Evolutionary conservation across 73 alveolate genomes (phyloP).

Genomic region (Symbiodinium pilosum): DNA sequence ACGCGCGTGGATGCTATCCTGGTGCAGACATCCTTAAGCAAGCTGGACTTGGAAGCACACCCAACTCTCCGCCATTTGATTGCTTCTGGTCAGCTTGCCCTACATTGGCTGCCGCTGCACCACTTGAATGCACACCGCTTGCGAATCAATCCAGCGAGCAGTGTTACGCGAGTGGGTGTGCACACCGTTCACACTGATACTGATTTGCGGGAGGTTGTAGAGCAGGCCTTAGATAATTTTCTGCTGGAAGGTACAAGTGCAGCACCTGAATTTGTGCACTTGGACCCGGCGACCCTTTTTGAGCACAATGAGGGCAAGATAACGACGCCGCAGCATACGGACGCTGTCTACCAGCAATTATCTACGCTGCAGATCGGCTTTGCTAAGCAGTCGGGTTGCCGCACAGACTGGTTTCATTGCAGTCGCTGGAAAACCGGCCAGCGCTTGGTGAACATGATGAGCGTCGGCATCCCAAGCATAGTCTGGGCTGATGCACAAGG

Average conservation of each 20-base stretch:
- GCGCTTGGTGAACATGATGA: conserved; percentile 84
- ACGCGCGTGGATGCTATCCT: conserved; percentile 46
- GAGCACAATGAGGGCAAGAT: conserved; percentile 82
- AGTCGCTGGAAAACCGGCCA: conserved; percentile 88
- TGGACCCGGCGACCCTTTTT: conserved; percentile 51
- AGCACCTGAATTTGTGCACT: conserved; percentile 38
- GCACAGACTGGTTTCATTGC: conserved; percentile 56
- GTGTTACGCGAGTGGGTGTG: conserved; percentile 46
- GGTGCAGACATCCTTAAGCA: conserved; percentile 52
- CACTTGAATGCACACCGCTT: conserved; percentile 39
- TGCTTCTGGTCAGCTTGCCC: neutral
- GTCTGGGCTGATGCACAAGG: conserved; percentile 86
- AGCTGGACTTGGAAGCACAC: conserved; percentile 37
- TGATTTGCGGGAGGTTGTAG: conserved; percentile 3
- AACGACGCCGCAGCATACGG: conserved; percentile 87
- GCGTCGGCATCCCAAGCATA: conserved; percentile 84
- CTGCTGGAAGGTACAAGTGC: neutral
- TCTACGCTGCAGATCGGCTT: conserved; percentile 52
- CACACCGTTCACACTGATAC: conserved; percentile 40
- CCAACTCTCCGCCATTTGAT: neutral
- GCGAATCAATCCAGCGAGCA: conserved; percentile 8
- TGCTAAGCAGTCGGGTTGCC: conserved; percentile 86
- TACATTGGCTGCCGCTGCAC: conserved; percentile 83
- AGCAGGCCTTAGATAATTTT: neutral
- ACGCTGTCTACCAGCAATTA: conserved; percentile 75